Evolutionary conservation across 345 rosid species (phyloP).

Genomic region (Salix suchowensis): DNA sequence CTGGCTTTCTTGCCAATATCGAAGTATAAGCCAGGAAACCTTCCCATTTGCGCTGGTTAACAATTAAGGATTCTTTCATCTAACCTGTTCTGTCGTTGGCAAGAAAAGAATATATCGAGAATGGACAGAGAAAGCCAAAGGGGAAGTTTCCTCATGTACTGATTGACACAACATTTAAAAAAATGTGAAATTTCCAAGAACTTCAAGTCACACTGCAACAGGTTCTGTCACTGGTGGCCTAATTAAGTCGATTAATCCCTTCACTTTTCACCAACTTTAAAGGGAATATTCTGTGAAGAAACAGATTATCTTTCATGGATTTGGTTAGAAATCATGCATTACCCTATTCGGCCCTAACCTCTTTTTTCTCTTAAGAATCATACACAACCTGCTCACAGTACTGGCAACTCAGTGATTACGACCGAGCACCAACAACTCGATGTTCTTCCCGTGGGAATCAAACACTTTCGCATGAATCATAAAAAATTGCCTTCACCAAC

Average conservation of each 20-base stretch:
- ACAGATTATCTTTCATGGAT: too few species aligned
- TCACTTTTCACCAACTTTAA: too few species aligned
- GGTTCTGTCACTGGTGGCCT: too few species aligned
- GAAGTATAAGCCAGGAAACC: constrained; percentile 37
- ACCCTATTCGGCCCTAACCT: too few species aligned
- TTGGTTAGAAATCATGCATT: too few species aligned
- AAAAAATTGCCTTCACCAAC: too few species aligned
- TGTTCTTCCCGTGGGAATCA: too few species aligned
- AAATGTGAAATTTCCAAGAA: constrained; percentile 41
- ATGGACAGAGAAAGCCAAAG: constrained; percentile 14
- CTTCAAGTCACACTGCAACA: neutral
- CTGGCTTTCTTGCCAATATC: constrained; percentile 51
- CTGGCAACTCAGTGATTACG: neutral
- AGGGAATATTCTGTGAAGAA: too few species aligned
- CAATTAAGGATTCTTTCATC: neutral
- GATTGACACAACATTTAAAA: neutral
- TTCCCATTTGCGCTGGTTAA: constrained; percentile 21
- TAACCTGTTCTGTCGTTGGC: constrained; percentile 10
- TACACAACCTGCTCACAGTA: neutral
- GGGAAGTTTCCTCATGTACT: constrained; percentile 42
- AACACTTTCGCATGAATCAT: too few species aligned
- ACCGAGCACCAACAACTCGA: too few species aligned
- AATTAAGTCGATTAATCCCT: too few species aligned
- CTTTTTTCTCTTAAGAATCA: neutral
- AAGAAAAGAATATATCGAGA: constrained; percentile 18